Base-by-base conservation (phyloP, 805 yeast genomes). In the Starmerella geochares region DNA sequence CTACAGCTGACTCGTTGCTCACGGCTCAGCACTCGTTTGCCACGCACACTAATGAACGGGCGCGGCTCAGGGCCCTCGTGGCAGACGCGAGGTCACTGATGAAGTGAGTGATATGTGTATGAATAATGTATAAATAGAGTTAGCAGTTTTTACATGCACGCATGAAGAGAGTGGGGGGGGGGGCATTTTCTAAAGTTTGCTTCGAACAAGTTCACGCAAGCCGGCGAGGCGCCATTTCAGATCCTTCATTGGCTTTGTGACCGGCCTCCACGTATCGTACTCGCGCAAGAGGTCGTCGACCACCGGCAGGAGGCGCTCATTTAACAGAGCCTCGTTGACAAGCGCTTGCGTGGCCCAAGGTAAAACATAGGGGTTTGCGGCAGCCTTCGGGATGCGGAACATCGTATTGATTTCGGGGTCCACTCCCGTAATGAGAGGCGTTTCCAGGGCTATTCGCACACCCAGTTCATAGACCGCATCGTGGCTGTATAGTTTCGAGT, bases 261-360 rank as follows among this genome's bases (percentile, higher is more conserved):
- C 88, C 0, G 98, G 97, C 46, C 78, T 76, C 98, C 98, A 90
- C 23, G 70, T 67, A 46, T 83, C 92, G 63, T 85, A 90, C 44
- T 70, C 68, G 28, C 73, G 67, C 23, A 86, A 76, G 52, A 83
- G 86, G 10, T 71, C 79, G 44, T 64, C 65, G 19, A 75, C 70
- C 66, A 58, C 49, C 72, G 67, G 54, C 70, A 74, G 54, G 64
- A 71, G 51, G 9, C 49, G 48, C 35, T 25, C 25, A 20, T 37
- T 23, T 19, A 20, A 23, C 9, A 28, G 39, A 0, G 81, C 74
- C 47, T 81, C 94, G 55, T 77, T 80, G 27, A 87, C 66, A 39
- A 90, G 68, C 0, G 96, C 95, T 39, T 95, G 69, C 68, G 87
- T 76, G 59, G 94, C 83, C 96, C 96, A 90, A 1, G 97, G 97